Evolutionary conservation across 768 basidiomycete species (phyloP).

Genomic region (Asterophora parasitica): DNA sequence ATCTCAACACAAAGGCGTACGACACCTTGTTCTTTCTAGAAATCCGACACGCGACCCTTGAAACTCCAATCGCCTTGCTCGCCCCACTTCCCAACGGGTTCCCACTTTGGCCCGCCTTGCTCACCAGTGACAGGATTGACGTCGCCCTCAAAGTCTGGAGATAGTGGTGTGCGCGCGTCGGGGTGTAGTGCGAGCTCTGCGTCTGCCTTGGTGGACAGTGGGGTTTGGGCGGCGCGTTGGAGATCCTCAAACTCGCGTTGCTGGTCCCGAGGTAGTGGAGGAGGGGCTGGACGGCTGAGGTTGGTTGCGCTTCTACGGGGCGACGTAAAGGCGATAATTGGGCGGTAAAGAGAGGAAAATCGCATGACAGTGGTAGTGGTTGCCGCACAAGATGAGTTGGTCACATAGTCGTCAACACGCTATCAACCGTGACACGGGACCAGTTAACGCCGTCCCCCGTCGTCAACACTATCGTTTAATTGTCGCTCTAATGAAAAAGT

Average conservation of each 20-base stretch:
- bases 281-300: constrained; percentile 62
- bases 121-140: constrained; percentile 82
- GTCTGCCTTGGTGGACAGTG: constrained; percentile 28
- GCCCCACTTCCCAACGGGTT: constrained; percentile 66
- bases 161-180: constrained; percentile 55
- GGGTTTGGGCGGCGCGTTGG: constrained; percentile 52
- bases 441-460: no score
- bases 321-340: not conserved
- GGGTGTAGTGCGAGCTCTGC: constrained; percentile 55
- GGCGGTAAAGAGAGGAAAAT: not conserved
- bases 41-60: constrained; percentile 85
- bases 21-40: constrained; percentile 33
- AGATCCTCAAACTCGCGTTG: constrained; percentile 90
- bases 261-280: constrained; percentile 65
- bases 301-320: constrained; percentile 21
- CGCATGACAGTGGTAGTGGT: not conserved
- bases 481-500: no score
- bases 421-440: no score
- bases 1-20: not conserved
- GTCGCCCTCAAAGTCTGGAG: constrained; percentile 75
- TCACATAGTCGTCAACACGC: no score
- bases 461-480: no score
- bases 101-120: constrained; percentile 79
- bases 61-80: constrained; percentile 82
- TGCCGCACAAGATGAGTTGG: not conserved